Percentiles rank a stretch among this genome's conserved stretches.
phyloP scores from a whole-genome alignment of 768 basidiomycete genomes.

The Lactarius indigo region DNA sequence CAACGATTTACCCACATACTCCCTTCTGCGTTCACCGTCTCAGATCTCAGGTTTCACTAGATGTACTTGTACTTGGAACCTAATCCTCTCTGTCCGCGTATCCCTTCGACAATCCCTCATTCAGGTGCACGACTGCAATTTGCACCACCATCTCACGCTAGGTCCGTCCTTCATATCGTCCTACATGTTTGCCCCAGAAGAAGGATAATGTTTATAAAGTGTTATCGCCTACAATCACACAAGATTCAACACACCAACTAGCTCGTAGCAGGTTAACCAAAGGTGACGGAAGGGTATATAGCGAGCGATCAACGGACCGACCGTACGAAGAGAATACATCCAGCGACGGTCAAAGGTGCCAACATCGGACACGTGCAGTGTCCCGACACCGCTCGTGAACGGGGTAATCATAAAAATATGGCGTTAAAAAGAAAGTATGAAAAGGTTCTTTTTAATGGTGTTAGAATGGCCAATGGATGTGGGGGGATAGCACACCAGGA shows the following conservation, averaged over 20 bases:
- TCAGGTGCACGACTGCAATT: not conserved
- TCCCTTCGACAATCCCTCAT: no score
- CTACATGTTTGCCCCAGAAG: not conserved
- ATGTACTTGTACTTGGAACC: no score
- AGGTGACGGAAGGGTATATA: slow-evolving; percentile 15
- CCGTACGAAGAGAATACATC: slow-evolving; percentile 2
- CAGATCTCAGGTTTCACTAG: no score
- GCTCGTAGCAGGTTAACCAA: slow-evolving; percentile 12
- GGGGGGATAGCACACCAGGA: not conserved
- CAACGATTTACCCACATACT: no score
- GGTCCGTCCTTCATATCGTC: no score
- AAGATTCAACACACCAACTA: not conserved
- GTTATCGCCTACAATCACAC: slow-evolving; percentile 9
- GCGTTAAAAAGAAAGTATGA: not conserved
- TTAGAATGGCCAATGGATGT: not conserved
- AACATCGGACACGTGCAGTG: slow-evolving; percentile 2
- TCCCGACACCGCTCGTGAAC: slow-evolving; percentile 13
- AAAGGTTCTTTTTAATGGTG: not conserved
- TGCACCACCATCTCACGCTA: not conserved
- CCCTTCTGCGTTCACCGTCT: no score
- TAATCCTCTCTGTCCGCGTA: no score
- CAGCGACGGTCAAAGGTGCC: not conserved
- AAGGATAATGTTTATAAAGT: not conserved
- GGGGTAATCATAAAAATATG: slow-evolving; percentile 8
- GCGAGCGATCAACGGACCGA: slow-evolving; percentile 6